phyloP scores from a whole-genome alignment of 2,329 filamentous ascomycete species.

The Penicillium occitanis region DNA sequence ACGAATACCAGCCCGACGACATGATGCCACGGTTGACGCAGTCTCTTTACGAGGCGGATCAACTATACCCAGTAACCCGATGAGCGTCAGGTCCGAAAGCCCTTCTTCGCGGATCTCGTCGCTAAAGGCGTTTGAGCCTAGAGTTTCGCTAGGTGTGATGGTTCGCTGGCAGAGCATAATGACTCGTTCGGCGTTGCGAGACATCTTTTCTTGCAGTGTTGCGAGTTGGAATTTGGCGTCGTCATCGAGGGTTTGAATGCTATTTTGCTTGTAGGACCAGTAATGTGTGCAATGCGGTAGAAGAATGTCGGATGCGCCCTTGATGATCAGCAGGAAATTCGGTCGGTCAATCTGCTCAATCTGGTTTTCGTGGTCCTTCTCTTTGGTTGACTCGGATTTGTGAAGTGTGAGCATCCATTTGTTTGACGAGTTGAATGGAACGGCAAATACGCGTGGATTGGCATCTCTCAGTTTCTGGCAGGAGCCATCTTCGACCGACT shows the following conservation, averaged over 20 bases:
- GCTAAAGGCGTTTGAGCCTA: constrained; percentile 51
- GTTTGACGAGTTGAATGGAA: constrained; percentile 80
- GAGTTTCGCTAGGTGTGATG: constrained; percentile 45
- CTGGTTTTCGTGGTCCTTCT: neutral
- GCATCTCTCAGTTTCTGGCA: constrained; percentile 53
- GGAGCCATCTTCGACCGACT: constrained; percentile 39
- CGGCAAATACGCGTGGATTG: constrained; percentile 61
- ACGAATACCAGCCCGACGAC: constrained; percentile 38
- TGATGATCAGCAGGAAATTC: constrained; percentile 54
- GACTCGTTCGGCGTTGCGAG: constrained; percentile 67
- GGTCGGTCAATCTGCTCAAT: constrained; percentile 10
- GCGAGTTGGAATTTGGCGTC: constrained; percentile 53
- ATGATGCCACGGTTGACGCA: constrained; percentile 36
- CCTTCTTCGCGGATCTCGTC: constrained; percentile 50
- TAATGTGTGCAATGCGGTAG: constrained; percentile 64
- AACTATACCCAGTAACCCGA: constrained; percentile 54
- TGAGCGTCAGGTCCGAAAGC: constrained; percentile 47
- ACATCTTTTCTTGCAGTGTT: constrained; percentile 65
- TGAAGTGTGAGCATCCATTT: constrained; percentile 72
- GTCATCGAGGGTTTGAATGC: constrained; percentile 53
- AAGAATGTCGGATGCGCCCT: constrained; percentile 74
- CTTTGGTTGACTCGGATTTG: constrained; percentile 33
- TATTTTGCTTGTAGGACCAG: constrained; percentile 57
- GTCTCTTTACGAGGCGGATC: constrained; percentile 44
- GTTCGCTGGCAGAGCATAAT: constrained; percentile 66